phyloP scores from a whole-genome alignment of 2,329 filamentous ascomycete species.

The Cordyceps sp. region DNA sequence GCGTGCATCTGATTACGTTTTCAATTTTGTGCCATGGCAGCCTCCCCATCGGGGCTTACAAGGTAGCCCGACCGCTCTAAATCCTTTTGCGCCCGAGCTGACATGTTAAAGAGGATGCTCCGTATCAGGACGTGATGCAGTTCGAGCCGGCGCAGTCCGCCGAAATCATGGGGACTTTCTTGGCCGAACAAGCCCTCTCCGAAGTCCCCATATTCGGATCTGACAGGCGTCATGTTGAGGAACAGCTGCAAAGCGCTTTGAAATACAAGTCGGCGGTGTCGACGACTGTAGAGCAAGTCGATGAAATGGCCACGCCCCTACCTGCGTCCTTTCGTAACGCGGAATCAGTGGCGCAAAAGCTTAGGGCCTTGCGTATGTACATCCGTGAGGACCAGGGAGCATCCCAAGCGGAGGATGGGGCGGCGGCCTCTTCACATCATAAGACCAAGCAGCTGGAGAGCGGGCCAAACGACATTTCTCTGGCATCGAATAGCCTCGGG shows the following conservation, averaged over 20 bases:
- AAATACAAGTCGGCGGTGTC: constrained; percentile 16
- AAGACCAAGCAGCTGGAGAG: constrained; percentile 11
- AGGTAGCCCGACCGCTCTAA: constrained; percentile 17
- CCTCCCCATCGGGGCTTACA: constrained; percentile 39
- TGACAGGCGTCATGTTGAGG: constrained; percentile 24
- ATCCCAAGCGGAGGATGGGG: constrained; percentile 6
- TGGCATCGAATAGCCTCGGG: constrained; percentile 20
- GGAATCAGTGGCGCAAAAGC: constrained; percentile 28
- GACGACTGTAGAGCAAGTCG: constrained; percentile 18
- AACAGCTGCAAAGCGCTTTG: constrained; percentile 24
- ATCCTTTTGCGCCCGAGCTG: constrained; percentile 3
- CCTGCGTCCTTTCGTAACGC: constrained; percentile 25
- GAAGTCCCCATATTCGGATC: constrained; percentile 40
- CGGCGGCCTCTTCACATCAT: constrained; percentile 8
- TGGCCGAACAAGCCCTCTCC: constrained; percentile 34
- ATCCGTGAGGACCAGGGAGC: constrained; percentile 13
- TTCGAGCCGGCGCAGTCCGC: constrained; percentile 38
- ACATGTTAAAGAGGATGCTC: constrained; percentile 23
- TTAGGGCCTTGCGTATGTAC: constrained; percentile 26
- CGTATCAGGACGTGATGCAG: constrained; percentile 39
- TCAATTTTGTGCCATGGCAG: constrained; percentile 44
- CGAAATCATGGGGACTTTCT: constrained; percentile 35
- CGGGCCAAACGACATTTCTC: constrained; percentile 18
- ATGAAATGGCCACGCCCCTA: constrained; percentile 16
- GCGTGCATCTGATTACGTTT: constrained; percentile 38